Conservation (phyloP, 2,329 filamentous ascomycete genomes). For the Phyllosticta capitalensis region DNA sequence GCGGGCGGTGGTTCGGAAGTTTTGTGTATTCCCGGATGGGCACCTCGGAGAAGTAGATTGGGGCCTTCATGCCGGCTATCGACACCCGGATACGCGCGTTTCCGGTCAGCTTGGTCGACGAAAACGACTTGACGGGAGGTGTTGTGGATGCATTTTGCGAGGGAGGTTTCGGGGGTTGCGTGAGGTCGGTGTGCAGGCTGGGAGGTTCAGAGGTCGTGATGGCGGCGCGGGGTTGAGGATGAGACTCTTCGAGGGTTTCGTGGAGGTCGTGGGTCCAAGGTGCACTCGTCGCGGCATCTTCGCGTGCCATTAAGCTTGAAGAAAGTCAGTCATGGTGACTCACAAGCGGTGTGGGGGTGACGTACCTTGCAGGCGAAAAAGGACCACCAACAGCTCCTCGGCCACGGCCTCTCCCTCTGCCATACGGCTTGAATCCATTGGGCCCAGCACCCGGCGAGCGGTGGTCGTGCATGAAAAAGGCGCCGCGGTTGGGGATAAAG, state of each 20-base stretch:
- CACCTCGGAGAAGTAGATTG: conserved; percentile 63
- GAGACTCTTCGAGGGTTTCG: conserved; percentile 25
- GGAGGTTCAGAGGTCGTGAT: background rate
- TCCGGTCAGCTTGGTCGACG: conserved; percentile 72
- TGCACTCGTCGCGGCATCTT: conserved; percentile 51
- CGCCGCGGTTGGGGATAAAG: conserved; percentile 87
- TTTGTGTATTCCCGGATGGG: conserved; percentile 86
- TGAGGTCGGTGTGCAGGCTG: conserved; percentile 12
- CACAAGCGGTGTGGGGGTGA: conserved; percentile 3
- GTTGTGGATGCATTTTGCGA: conserved; percentile 16
- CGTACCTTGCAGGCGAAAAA: conserved; percentile 53
- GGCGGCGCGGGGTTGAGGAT: conserved; percentile 43
- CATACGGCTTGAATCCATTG: conserved; percentile 68
- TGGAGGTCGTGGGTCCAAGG: conserved; percentile 96
- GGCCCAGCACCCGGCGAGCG: conserved; percentile 66
- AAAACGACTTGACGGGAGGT: conserved; percentile 44
- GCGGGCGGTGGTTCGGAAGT: conserved; percentile 87
- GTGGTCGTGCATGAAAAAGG: conserved; percentile 96
- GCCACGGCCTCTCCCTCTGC: conserved; percentile 55
- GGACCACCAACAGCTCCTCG: conserved; percentile 48
- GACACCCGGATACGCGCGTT: conserved; percentile 78
- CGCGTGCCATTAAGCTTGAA: conserved; percentile 31
- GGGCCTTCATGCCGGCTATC: conserved; percentile 63
- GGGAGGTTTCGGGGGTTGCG: conserved; percentile 13
- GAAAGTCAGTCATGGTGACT: conserved; percentile 19